These are phyloP conservation scores for Phaeoacremonium minimum DNA, from an alignment of 2,329 filamentous ascomycete species.

Conservation along the genomic window DNA sequence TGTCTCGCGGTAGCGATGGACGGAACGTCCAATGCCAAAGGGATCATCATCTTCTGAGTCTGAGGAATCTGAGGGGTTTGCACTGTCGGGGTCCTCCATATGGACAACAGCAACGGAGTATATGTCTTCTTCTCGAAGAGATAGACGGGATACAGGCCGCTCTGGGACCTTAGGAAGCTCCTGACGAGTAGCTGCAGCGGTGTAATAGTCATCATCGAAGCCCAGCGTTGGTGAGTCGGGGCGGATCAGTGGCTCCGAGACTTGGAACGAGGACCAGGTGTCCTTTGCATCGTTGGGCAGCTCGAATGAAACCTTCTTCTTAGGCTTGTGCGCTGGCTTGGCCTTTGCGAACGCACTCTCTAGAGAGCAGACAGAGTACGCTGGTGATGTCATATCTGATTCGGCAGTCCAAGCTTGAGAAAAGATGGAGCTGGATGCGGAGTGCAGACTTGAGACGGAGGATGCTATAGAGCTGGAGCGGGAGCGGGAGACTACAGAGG, in stretches of 20 bases:
- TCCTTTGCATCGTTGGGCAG: conserved; percentile 29
- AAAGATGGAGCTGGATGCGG: conserved; percentile 40
- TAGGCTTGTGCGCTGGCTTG: conserved; percentile 14
- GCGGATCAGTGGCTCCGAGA: conserved; percentile 43
- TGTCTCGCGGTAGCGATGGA: conserved; percentile 45
- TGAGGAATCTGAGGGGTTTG: conserved; percentile 2
- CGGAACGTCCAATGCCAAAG: conserved; percentile 32
- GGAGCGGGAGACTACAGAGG: conserved; percentile 25
- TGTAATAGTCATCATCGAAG: conserved; percentile 39
- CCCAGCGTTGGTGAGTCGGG: conserved; percentile 59
- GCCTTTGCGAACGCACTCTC: no score
- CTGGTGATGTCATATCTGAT: conserved; percentile 40
- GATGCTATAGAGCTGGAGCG: conserved; percentile 28
- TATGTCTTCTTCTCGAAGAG: conserved; percentile 7
- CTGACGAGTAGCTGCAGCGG: conserved; percentile 14
- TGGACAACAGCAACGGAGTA: no score
- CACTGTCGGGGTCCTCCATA: background rate
- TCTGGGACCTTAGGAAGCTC: conserved; percentile 19
- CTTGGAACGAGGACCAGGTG: conserved; percentile 24
- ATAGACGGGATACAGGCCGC: conserved; percentile 13
- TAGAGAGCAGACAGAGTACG: conserved; percentile 36
- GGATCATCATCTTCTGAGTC: conserved; percentile 13
- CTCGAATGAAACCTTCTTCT: conserved; percentile 41
- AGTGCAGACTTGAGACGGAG: conserved; percentile 34
- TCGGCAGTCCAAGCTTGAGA: conserved; percentile 36